phyloP scores from a whole-genome alignment of 805 yeast genomes.

The Komagataella kurtzmanii region DNA sequence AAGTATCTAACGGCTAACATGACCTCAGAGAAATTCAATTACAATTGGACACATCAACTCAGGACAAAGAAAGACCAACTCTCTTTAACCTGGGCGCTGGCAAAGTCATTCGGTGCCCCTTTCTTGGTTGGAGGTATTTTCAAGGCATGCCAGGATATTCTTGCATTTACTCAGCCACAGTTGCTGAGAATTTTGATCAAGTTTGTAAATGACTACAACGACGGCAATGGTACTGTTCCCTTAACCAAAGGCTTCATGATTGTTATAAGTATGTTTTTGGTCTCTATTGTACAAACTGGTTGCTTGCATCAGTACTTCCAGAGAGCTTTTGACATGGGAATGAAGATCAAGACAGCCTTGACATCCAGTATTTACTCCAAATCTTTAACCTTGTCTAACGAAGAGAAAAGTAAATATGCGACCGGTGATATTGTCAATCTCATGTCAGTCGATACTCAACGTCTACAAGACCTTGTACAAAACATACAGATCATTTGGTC shows the following conservation, averaged over 20 bases:
- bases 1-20: constrained; percentile 40
- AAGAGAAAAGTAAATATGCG: constrained; percentile 54
- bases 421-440: constrained; percentile 91
- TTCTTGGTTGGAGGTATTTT: constrained; percentile 59
- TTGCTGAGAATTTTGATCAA: constrained; percentile 52
- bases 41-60: constrained; percentile 48
- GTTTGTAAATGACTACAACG: constrained; percentile 38
- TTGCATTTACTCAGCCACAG: constrained; percentile 85
- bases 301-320: constrained; percentile 70
- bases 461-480: constrained; percentile 73
- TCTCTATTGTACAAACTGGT: constrained; percentile 68
- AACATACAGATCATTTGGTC: constrained; percentile 78
- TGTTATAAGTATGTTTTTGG: constrained; percentile 59
- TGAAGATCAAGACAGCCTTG: constrained; percentile 59
- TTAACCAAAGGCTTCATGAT: constrained; percentile 65
- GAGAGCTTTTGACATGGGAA: constrained; percentile 62
- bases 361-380: constrained; percentile 58
- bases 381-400: constrained; percentile 55
- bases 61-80: constrained; percentile 16
- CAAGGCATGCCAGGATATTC: constrained; percentile 61
- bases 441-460: constrained; percentile 89
- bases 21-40: constrained; percentile 34
- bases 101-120: constrained; percentile 63
- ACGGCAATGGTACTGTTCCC: constrained; percentile 34
- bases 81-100: constrained; percentile 30